These are phyloP conservation scores for Malassezia vespertilionis DNA, from an alignment of 1,284 basidiomycete genomes.

Conservation along the genomic window DNA sequence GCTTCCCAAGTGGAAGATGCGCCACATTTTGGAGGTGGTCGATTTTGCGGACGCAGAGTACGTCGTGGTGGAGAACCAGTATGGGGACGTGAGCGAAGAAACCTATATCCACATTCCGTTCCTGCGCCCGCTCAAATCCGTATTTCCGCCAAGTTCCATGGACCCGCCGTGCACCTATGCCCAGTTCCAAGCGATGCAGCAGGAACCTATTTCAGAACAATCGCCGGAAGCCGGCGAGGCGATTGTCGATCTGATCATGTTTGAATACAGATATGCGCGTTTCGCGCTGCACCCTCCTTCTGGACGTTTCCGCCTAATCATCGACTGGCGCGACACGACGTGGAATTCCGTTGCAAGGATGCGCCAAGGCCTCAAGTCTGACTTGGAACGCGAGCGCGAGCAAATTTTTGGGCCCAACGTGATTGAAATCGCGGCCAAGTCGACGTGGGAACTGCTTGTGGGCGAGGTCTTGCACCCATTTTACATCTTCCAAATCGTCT, in stretches of 20 bases:
- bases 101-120: conserved; percentile 33
- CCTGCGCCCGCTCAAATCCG: conserved; percentile 36
- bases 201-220: no score
- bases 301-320: conserved; percentile 68
- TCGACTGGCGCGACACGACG: conserved; percentile 80
- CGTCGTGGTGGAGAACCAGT: conserved; percentile 66
- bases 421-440: conserved; percentile 83
- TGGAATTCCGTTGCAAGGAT: conserved; percentile 57
- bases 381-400: conserved; percentile 36
- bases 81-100: conserved; percentile 40
- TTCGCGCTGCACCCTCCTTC: conserved; percentile 76
- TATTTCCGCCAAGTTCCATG: conserved; percentile 39
- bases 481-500: conserved; percentile 86
- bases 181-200: conserved; percentile 25
- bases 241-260: conserved; percentile 45
- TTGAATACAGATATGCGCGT: conserved; percentile 69
- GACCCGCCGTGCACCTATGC: conserved; percentile 42
- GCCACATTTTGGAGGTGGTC: conserved; percentile 70
- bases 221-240: conserved; percentile 24
- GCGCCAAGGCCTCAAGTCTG: conserved; percentile 28
- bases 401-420: conserved; percentile 74
- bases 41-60: conserved; percentile 64
- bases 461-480: conserved; percentile 54
- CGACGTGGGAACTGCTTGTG: conserved; percentile 66
- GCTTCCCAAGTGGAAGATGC: conserved; percentile 81